Evolutionary conservation across 2,329 filamentous ascomycete species (phyloP), one percentile per base, ranked within the genome.

Genomic region (Stagonosporopsis tanaceti): DNA sequence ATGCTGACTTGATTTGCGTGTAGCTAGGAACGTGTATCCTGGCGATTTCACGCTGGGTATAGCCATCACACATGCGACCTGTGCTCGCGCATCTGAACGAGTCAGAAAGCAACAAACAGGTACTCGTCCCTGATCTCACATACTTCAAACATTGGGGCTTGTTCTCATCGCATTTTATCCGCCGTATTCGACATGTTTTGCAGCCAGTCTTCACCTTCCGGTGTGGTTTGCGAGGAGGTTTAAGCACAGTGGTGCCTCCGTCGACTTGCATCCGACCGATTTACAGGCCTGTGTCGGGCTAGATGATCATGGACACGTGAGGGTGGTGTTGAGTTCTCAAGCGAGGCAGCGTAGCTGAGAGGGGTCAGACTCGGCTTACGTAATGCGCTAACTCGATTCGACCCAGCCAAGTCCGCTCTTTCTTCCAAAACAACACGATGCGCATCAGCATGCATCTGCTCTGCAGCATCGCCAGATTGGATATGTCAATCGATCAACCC

Each of bases 61-160:
- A 69, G 32, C 66, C 66, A 44, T 65, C 63, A 48, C 67, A 71
- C 47, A 47, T 63, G n/a, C 67, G 67, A n/a, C 67, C 66, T 24
- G 62, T 66, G 40, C 57, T 66, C 11, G 57, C 64, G 37, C 68
- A 71, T 58, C 62, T 68, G 32, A 3, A 6, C 11, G 20, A 14
- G 57, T 64, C 14, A 66, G 50, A 41, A 12, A 17, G n/a, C 11
- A 12, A 11, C 17, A 1, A 12, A 11, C 17, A 1, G 3, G 5
- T 17, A 4, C 11, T 2, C 27, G 8, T 6, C 4, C 24, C 1
- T 38, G 35, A 39, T 7, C 7, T 17, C 2, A 41, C 44, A 47
- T 65, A 68, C 69, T 63, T 66, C 34, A 34, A 22, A 41, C 69
- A 70, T 22, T 38, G 28, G 1, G 68, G 69, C 24, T 63, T 65